Base-by-base conservation (phyloP, 1,284 basidiomycete genomes). In the Ustilago cynodontis region DNA sequence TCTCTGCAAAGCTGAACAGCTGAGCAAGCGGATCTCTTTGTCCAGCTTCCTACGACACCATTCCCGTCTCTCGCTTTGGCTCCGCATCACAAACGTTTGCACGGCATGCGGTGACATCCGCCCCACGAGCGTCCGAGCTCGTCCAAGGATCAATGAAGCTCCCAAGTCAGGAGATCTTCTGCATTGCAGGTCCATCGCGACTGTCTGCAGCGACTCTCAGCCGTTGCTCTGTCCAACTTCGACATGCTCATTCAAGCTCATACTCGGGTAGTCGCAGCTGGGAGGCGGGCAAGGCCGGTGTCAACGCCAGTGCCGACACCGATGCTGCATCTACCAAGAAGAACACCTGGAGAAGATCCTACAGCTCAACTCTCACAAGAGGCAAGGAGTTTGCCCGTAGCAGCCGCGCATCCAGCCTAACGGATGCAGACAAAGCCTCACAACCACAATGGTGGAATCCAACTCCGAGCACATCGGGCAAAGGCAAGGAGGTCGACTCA, bases 111-210 rank as follows among this genome's bases (percentile, higher is more conserved):
- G 70, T 72, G 60, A 67, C 70, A 55, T 60, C 39, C 22, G 59
- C 29, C 49, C 24, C 53, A 49, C 60, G 70, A 45, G 63, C 64
- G 13, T 52, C 64, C n/a, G 64, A 47, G 60, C 41, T 60, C 59
- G 50, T 51, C 3, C 31, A 13, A 24, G 47, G 41, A 9, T 26
- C 45, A 4, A 16, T 6, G n/a, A 39, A 10, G 28, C 60, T 54
- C 5, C 60, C 66, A n/a, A 29, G 31, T 16, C 69, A 77, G 43
- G 74, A 77, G 24, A 22, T 0, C 1, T 1, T 5, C 6, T 70
- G 70, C 53, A 43, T 56, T 4, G 74, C 74, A 14, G 74, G 74
- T 5, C 74, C 74, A 2, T 77, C 74, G 29, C 63, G 63, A 2
- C 51, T 68, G 22, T 31, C 71, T 14, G 2, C 41, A 33, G 43